A percentile compares a stretch with the other conserved stretches of the same genome.
These are phyloP conservation scores for Xylariaceae sp. DNA, from an alignment of 2,329 filamentous ascomycete species.

Conservation along the genomic window DNA sequence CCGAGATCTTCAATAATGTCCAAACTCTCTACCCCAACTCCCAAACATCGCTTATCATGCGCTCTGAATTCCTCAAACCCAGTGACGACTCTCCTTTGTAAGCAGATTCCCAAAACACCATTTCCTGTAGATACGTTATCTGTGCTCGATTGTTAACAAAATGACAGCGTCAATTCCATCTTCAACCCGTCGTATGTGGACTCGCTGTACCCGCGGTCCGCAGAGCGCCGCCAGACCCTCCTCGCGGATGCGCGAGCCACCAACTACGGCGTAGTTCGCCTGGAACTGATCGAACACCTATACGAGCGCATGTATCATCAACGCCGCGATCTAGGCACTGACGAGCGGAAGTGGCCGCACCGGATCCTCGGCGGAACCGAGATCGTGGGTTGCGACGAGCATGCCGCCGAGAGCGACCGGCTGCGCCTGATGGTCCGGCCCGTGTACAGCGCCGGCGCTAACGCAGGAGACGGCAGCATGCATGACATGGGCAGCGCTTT, in stretches of 20 bases:
- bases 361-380: constrained; percentile 69
- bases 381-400: constrained; percentile 57
- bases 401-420: constrained; percentile 40
- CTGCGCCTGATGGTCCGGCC: constrained; percentile 59
- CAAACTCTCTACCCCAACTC: constrained; percentile 78
- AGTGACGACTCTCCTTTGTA: constrained; percentile 96
- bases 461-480: constrained; percentile 1
- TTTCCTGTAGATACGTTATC: too few species aligned
- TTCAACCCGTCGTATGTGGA: constrained; percentile 89
- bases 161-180: constrained; percentile 79
- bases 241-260: constrained; percentile 73
- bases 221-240: constrained; percentile 55
- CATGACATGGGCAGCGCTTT: constrained; percentile 23
- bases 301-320: constrained; percentile 89
- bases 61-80: constrained; percentile 76
- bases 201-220: constrained; percentile 64
- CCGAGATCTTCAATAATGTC: constrained; percentile 91
- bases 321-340: constrained; percentile 61
- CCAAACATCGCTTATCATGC: constrained; percentile 73
- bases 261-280: constrained; percentile 90
- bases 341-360: constrained; percentile 75
- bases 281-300: constrained; percentile 84
- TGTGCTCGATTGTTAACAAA: too few species aligned
- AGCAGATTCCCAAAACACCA: constrained; percentile 63
- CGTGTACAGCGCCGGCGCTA: constrained; percentile 15